Percentiles rank a stretch among this genome's conserved stretches.
Conservation (phyloP, 2,329 filamentous ascomycete genomes). For the Neophaeococcomyces mojaviensis region DNA sequence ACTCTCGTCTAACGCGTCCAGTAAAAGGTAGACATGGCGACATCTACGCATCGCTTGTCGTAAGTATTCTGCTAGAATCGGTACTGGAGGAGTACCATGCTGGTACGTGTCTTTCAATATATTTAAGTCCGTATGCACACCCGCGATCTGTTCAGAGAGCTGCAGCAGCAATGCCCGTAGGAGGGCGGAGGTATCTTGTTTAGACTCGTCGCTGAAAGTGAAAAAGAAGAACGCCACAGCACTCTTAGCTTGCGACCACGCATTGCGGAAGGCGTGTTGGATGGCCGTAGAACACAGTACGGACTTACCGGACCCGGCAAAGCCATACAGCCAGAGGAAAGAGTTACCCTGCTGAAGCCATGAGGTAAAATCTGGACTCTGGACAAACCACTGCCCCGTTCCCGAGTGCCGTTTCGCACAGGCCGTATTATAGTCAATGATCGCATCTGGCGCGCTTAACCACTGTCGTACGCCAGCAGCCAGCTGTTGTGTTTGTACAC, state of each 20-base stretch:
- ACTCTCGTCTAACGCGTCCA: conserved; percentile 23
- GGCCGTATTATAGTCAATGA: conserved; percentile 29
- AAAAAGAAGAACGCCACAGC: conserved; percentile 27
- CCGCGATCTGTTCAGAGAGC: conserved; percentile 19
- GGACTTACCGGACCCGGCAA: conserved; percentile 30
- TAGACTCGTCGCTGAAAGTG: conserved; percentile 24
- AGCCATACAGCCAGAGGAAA: conserved; percentile 27
- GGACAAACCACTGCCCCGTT: conserved; percentile 31
- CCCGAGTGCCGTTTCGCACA: conserved; percentile 27
- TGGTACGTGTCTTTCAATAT: conserved; percentile 12
- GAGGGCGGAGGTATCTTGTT: conserved; percentile 20
- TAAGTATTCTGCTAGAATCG: conserved; percentile 14
- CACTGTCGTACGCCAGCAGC: conserved; percentile 19
- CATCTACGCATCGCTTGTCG: conserved; percentile 10
- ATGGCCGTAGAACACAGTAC: conserved; percentile 28
- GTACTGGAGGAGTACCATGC: conserved; percentile 12
- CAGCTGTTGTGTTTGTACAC: conserved; percentile 24
- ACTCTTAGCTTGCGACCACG: conserved; percentile 6
- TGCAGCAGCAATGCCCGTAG: conserved; percentile 26
- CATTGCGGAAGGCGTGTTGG: conserved; percentile 18
- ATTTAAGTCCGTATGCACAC: conserved; percentile 14
- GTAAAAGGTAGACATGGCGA: conserved; percentile 17
- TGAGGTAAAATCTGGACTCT: conserved; percentile 16
- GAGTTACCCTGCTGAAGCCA: conserved; percentile 25
- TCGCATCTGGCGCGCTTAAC: conserved; percentile 33